phyloP scores from a whole-genome alignment of 176 grass and related monocot genomes.

The Avena insularis region DNA sequence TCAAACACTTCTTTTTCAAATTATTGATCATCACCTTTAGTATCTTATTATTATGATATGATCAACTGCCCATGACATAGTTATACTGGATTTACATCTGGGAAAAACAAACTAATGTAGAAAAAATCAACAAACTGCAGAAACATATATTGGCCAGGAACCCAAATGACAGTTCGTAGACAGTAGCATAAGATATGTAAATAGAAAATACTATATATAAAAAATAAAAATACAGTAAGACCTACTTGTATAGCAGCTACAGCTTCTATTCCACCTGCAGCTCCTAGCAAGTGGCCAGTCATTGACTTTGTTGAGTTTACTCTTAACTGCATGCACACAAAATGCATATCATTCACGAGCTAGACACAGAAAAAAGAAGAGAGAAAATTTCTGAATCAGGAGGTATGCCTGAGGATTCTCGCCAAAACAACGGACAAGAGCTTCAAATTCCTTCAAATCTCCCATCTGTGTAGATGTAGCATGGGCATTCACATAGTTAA shows the following conservation, averaged over 20 bases:
- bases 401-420: conserved; percentile 75
- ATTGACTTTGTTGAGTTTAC: conserved; percentile 99
- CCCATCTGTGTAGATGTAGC: conserved; percentile 92
- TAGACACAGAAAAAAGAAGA: neutral
- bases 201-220: neutral
- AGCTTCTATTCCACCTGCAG: conserved; percentile 94
- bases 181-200: conserved; percentile 20
- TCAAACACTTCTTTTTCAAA: neutral
- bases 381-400: conserved; percentile 32
- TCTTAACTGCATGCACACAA: conserved; percentile 62
- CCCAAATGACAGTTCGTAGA: conserved; percentile 2
- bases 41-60: neutral
- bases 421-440: conserved; percentile 82
- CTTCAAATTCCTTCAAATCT: conserved; percentile 97
- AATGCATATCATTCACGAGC: conserved; percentile 36
- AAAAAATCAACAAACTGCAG: conserved; percentile 21
- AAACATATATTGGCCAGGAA: conserved; percentile 21
- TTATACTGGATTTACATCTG: neutral
- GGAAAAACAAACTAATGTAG: conserved; percentile 19
- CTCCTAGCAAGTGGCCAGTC: conserved; percentile 95
- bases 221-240: conserved; percentile 13
- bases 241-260: conserved; percentile 88
- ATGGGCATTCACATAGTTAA: conserved; percentile 99
- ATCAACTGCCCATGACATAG: neutral
- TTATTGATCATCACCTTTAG: conserved; percentile 8